Base-by-base conservation (phyloP, 2,329 filamentous ascomycete species). In the Neocucurbitaria cava region DNA sequence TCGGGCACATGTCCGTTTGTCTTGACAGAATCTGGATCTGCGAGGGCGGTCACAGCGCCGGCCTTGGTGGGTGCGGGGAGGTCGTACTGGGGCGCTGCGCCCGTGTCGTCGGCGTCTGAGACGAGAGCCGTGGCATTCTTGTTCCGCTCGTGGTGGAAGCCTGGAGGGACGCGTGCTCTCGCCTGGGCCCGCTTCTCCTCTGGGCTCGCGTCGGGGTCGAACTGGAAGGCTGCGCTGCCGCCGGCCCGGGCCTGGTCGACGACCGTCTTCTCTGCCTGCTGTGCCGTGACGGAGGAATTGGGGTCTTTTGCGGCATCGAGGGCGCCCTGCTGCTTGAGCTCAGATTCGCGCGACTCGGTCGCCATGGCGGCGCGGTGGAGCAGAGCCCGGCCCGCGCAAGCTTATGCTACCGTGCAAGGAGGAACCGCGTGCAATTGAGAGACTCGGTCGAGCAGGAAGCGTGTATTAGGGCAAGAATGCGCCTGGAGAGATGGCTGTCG, bases 121-220 rank as follows among this genome's bases (percentile, higher is more conserved):
- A 87, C 88, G 44, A 97, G 82, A 21, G 87, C 88, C 39, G 89
- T 80, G 21, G 85, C 88, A 70, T 89, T 87, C 51, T 83, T 82
- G 70, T 84, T 84, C 57, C 82, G 80, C 56, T 85, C 77, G 62
- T 82, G 84, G 67, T 87, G 85, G 55, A 91, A 85, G 43, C 83
- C 83, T n/a, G 85, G 78, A 30, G 88, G 87, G 11, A 90, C 71
- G 46, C 81, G 82, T 71, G 88, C 85, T 82, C 84, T 82, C 20
- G 89, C 88, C 73, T 93, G 90, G 28, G 89, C 89, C 57, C 85
- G 88, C 81, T 99, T 99, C 76, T 96, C 84, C 73, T 92, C 91
- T 0, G 89, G 84, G 39, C 83, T 88, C 38, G 92, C 93, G 80
- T 96, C 79, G 0, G 95, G 92, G 72, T 99, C 85, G 78, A 98